phyloP scores from a whole-genome alignment of 2,329 filamentous ascomycete species.

The Pseudogymnoascus sp. region DNA sequence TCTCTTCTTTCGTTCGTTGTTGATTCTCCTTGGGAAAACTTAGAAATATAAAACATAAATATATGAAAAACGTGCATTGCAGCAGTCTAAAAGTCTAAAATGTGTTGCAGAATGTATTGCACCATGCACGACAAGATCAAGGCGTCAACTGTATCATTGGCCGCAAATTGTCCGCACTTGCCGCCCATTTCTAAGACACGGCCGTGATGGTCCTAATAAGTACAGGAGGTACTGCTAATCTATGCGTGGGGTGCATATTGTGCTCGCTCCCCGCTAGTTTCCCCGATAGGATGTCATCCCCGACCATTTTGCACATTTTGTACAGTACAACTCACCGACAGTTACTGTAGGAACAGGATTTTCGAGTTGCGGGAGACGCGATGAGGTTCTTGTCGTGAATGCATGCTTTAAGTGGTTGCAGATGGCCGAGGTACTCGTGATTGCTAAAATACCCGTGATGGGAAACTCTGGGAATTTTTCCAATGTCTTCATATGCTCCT shows the following conservation, averaged over 20 bases:
- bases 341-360: neutral
- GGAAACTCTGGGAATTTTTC: neutral
- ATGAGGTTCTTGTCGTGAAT: neutral
- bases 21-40: neutral
- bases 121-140: neutral
- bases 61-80: neutral
- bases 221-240: neutral
- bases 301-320: neutral
- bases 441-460: neutral
- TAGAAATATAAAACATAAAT: neutral
- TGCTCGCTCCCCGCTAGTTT: neutral
- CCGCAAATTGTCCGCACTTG: neutral
- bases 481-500: neutral
- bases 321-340: conserved; percentile 8
- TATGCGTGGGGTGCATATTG: conserved; percentile 5
- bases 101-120: neutral
- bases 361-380: neutral
- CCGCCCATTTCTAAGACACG: neutral
- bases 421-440: neutral
- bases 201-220: neutral
- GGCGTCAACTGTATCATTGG: neutral
- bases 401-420: neutral
- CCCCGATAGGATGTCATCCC: conserved; percentile 3
- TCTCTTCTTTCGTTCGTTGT: neutral
- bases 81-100: neutral